These are phyloP conservation scores for Didymella keratinophila DNA, from an alignment of 2,329 filamentous ascomycete genomes.

Conservation along the genomic window DNA sequence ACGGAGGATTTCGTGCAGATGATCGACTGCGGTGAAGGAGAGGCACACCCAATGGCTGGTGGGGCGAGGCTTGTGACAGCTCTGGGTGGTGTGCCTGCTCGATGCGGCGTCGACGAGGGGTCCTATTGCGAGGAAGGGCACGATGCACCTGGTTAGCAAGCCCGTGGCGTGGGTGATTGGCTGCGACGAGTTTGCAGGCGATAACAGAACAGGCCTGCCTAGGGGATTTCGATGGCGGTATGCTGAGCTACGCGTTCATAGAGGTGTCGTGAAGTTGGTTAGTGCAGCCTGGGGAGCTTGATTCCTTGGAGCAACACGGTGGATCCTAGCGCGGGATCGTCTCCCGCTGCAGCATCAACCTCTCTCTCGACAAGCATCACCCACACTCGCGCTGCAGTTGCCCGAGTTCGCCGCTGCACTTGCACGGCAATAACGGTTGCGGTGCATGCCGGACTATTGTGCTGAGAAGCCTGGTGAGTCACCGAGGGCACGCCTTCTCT, in stretches of 20 bases:
- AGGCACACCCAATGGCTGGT: slow-evolving; percentile 46
- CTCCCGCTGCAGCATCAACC: slow-evolving; percentile 27
- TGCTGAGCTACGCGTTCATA: slow-evolving; percentile 3
- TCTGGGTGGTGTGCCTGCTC: slow-evolving; percentile 21
- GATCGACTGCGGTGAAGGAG: slow-evolving; percentile 51
- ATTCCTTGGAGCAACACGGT: slow-evolving; percentile 6
- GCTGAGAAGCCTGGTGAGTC: slow-evolving; percentile 34
- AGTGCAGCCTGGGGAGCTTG: slow-evolving; percentile 14
- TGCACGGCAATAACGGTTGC: slow-evolving; percentile 14
- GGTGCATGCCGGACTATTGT: neutral
- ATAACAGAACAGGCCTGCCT: slow-evolving; percentile 5
- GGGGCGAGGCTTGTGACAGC: slow-evolving; percentile 50
- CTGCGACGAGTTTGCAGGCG: slow-evolving; percentile 19
- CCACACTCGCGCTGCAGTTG: slow-evolving; percentile 4
- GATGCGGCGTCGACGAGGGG: slow-evolving; percentile 11
- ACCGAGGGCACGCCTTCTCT: slow-evolving; percentile 32
- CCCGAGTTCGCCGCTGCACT: slow-evolving; percentile 15
- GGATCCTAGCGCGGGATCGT: slow-evolving; percentile 28
- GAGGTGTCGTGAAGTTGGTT: slow-evolving; percentile 20
- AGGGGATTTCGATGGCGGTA: slow-evolving; percentile 3
- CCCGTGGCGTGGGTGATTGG: slow-evolving; percentile 43
- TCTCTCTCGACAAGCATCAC: slow-evolving; percentile 9
- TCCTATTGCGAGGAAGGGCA: slow-evolving; percentile 10
- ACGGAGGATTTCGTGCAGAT: slow-evolving; percentile 63
- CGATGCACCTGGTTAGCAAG: slow-evolving; percentile 22